Evolutionary conservation across 441 rosid species (phyloP).

Genomic region (Oxalis stricta): DNA sequence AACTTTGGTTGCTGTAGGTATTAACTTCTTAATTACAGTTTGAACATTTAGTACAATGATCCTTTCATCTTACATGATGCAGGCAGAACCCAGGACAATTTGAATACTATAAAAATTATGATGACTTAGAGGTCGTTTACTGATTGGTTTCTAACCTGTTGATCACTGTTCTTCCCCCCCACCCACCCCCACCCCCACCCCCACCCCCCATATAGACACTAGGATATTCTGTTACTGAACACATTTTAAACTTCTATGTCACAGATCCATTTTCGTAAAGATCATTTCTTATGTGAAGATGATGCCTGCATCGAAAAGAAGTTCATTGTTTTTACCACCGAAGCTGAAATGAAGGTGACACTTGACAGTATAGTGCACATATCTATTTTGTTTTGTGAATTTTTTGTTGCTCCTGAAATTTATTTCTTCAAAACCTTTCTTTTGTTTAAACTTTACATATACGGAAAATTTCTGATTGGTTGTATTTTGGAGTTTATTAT

Average conservation of each 20-base stretch:
- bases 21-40: too few relatives aligned
- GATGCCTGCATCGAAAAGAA: constrained; percentile 23
- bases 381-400: neutral
- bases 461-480: neutral
- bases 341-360: constrained; percentile 25
- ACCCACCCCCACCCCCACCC: too few relatives aligned
- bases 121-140: constrained; percentile 22
- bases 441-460: neutral
- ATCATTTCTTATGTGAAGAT: constrained; percentile 27
- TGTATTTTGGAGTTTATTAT: neutral
- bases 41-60: neutral
- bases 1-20: neutral
- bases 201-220: neutral
- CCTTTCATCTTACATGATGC: constrained; percentile 4
- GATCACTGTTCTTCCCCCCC: neutral
- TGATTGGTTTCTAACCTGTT: neutral
- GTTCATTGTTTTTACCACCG: constrained; percentile 20
- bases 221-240: neutral
- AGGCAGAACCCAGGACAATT: constrained; percentile 25
- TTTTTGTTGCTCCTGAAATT: too few relatives aligned
- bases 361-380: neutral
- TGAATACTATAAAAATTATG: constrained; percentile 23
- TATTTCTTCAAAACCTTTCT: too few relatives aligned
- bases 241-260: neutral
- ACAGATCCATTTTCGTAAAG: constrained; percentile 26